Base-by-base conservation (phyloP, 257 asterid genomes). In the Ligustrum vulgare region DNA sequence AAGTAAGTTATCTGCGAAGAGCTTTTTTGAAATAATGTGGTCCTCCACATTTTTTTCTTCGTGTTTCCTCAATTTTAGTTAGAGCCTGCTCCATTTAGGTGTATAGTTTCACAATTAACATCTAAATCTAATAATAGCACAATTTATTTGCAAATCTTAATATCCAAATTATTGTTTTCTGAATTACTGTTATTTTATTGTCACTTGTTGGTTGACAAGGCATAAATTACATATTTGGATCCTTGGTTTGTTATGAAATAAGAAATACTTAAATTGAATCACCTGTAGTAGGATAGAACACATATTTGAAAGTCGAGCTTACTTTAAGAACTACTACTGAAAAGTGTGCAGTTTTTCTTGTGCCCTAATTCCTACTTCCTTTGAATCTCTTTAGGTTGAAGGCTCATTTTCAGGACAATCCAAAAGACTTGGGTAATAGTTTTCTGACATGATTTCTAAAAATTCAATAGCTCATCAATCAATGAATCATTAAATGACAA, bases 351-450 rank as follows among this genome's bases (percentile, higher is more conserved):
- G 18, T 71, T 15, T 28, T 75, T 22, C 75, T 79, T 60, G 51
- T 71, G 23, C 22, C 63, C 58, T 22, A 18, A 49, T 73, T 69
- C 41, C 33, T 58, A 47, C 56, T 23, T 73, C 11, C 63, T 67
- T 78, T 37, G 67, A 51, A n/a, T 71, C 41, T 77, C 5, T 54
- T 80, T 84, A 93, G 99, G 88, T 82, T 95, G 90, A 93, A 90
- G 88, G 91, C 96, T 64, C 98, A 95, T 87, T 95, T 95, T 77
- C 91, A 95, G 86, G 96, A 93, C 78, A 91, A 91, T 82, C 98
- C 98, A 23, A 88, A 56, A 82, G 99, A 93, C 82, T 84, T 91
- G 18, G 99, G 99, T 95, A 88, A 81, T 39, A 10, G 58, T 76
- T 74, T 31, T 23, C 13, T 75, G 41, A 67, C 63, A 25, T 54